These are phyloP conservation scores for Phytophthora sansomeana DNA, from an alignment of 352 stramenopile species.

Conservation along the genomic window DNA sequence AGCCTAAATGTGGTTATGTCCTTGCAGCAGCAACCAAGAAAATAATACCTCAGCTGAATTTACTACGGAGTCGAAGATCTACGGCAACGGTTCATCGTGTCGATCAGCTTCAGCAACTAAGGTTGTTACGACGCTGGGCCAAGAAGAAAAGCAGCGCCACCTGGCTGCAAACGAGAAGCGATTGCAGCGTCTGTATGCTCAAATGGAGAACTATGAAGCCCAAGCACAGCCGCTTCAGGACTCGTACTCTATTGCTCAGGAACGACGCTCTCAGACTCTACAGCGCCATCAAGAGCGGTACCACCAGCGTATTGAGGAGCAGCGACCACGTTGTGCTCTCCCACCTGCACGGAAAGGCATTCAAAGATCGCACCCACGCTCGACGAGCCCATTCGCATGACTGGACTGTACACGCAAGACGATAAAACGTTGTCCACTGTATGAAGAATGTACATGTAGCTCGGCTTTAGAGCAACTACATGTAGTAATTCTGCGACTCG, in stretches of 20 bases:
- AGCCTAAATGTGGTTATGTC: neutral
- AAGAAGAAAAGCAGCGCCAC: constrained; percentile 61
- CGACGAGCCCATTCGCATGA: constrained; percentile 8
- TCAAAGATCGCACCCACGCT: constrained; percentile 4
- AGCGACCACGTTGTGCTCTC: constrained; percentile 21
- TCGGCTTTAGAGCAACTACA: constrained; percentile 9
- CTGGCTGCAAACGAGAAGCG: constrained; percentile 43
- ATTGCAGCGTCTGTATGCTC: constrained; percentile 48
- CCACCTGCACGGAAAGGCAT: constrained; percentile 22
- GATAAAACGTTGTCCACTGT: no score
- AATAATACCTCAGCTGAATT: constrained; percentile 27
- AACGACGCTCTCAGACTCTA: constrained; percentile 48
- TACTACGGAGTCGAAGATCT: constrained; percentile 52
- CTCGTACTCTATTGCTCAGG: constrained; percentile 37
- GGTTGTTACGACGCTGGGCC: constrained; percentile 40
- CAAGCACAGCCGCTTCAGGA: constrained; percentile 34
- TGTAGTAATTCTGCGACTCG: constrained; percentile 18
- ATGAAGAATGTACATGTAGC: neutral
- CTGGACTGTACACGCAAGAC: no score
- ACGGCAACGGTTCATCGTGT: constrained; percentile 38
- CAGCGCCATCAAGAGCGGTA: constrained; percentile 54
- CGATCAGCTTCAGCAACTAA: constrained; percentile 2
- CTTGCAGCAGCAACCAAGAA: constrained; percentile 21
- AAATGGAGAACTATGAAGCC: constrained; percentile 49
- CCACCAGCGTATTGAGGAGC: constrained; percentile 46